These are phyloP conservation scores for Trypanosoma brucei DNA, from an alignment of 208 protist genomes.

Conservation along the genomic window DNA sequence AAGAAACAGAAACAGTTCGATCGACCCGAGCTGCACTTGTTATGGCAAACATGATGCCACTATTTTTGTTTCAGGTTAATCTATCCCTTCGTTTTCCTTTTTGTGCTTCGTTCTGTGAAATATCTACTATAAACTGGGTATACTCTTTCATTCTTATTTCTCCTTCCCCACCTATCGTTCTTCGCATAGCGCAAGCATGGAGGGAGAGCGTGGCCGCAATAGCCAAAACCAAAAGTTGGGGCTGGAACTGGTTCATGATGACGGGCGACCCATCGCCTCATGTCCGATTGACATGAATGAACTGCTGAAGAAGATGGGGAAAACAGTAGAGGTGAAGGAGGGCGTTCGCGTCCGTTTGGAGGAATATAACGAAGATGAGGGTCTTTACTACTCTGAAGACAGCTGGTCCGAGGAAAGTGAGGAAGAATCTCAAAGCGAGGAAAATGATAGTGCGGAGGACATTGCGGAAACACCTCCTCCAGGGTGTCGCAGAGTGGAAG, in stretches of 20 bases:
- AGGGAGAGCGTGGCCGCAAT: neutral
- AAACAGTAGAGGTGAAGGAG: constrained; percentile 46
- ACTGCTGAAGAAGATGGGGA: constrained; percentile 40
- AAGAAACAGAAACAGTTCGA: too few species aligned
- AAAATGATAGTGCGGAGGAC: constrained; percentile 17
- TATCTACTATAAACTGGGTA: too few species aligned
- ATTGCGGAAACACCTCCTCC: neutral
- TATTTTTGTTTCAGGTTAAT: too few species aligned
- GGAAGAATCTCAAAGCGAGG: constrained; percentile 16
- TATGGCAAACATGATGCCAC: too few species aligned
- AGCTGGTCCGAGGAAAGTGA: constrained; percentile 30
- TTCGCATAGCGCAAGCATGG: neutral
- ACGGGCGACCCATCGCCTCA: constrained; percentile 42
- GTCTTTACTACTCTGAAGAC: constrained; percentile 29
- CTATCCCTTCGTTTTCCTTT: too few species aligned
- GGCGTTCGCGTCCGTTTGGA: constrained; percentile 71
- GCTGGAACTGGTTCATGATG: constrained; percentile 57
- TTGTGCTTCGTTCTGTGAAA: too few species aligned
- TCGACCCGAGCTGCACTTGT: too few species aligned
- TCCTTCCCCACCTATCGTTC: neutral
- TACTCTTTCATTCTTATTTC: neutral
- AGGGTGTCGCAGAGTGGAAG: neutral
- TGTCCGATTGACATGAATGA: constrained; percentile 73
- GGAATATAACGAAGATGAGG: constrained; percentile 36
- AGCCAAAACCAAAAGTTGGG: constrained; percentile 29